Evolutionary conservation across 2,329 filamentous ascomycete genomes (phyloP).

Genomic region (Ophiostoma ulmi): DNA sequence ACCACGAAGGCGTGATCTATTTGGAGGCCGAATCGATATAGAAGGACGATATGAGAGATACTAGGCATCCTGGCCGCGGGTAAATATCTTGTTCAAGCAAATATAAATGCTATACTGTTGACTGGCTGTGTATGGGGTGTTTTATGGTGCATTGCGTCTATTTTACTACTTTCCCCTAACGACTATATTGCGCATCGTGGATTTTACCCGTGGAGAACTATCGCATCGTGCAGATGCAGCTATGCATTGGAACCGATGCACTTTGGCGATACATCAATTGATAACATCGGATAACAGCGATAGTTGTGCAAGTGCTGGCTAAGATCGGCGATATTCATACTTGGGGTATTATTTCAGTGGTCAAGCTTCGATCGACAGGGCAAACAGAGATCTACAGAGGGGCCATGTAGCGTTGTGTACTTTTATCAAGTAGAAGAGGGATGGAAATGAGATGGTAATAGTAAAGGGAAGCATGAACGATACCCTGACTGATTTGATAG

Average conservation of each 20-base stretch:
- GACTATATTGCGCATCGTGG: neutral
- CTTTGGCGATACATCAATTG: neutral
- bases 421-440: neutral
- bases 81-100: no score
- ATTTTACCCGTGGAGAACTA: neutral
- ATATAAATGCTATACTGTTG: no score
- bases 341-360: neutral
- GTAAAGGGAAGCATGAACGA: no score
- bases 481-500: no score
- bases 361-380: conserved; percentile 7
- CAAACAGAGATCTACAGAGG: neutral
- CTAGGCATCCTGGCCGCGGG: no score
- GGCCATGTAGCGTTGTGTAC: neutral
- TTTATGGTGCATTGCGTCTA: no score
- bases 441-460: no score
- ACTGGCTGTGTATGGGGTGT: no score
- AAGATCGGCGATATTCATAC: neutral
- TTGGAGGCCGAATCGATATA: neutral
- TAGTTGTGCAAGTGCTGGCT: neutral
- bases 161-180: no score
- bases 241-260: no score
- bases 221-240: neutral
- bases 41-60: no score
- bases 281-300: neutral
- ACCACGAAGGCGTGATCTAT: neutral